Evolutionary conservation across 75 land plant genomes (phyloP), one percentile per base, ranked within the genome.

Genomic region (Cryptomeria japonica): DNA sequence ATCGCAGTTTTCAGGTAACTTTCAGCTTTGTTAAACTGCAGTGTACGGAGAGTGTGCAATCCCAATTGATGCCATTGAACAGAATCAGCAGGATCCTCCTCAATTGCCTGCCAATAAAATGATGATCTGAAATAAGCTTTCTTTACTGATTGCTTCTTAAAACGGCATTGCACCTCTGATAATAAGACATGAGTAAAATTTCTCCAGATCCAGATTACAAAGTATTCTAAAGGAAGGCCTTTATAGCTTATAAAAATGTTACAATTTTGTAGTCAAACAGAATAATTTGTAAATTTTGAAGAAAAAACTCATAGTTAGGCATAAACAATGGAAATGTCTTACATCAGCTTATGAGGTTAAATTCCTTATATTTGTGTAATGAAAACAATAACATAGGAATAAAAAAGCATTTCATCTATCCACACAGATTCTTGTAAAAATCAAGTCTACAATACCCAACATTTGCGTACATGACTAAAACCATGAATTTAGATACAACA

Each of bases 1-100:
- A 96, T 90, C 72, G 97, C 96, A 83, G 93, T 91, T 89, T 95
- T 96, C 28, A 96, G 89, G 58, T 92, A 96, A 84, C 87, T 93
- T 83, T 95, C 93, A 14, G 98, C 93, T 55, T 86, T 78, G 41
- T 89, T 88, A 83, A 96, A 96, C 86, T 96, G 95, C 79, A 91
- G 87, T 6, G 92, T 94, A 61, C 96, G 90, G 47, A 96, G 94
- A 68, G 88, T 89, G 84, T 96, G 96, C 77, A 95, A 89, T 37
- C 97, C 98, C 83, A 96, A 88, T 83, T 96, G 97, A 88, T 96
- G 95, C 97, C 98, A 96, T 78, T 91, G 95, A 18, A 95, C 91
- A 68, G 93, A 93, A 93, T 96, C 97, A 89, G 93, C 94, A 44
- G 95, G 94, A 85, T 96, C 95, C 87, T 95, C 98, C 56, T 89